Evolutionary conservation across 2,329 filamentous ascomycete species (phyloP).

Genomic region (Ascochyta clinopodiicola): DNA sequence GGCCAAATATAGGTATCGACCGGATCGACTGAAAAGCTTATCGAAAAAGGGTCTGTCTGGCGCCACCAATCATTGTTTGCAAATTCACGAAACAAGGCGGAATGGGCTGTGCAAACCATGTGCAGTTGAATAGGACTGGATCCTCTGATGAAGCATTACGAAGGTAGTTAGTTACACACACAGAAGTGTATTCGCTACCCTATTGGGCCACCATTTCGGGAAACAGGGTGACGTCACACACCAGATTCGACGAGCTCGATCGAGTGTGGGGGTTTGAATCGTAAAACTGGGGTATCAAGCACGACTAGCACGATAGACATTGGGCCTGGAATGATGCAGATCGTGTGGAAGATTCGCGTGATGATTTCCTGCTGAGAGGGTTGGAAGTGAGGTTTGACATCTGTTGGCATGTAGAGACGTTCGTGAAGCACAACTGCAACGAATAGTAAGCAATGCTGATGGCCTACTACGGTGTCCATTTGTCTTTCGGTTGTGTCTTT

Average conservation of each 20-base stretch:
- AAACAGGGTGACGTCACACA: conserved; percentile 5
- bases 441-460: not conserved
- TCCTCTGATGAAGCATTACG: not conserved
- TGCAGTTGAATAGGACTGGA: conserved; percentile 6
- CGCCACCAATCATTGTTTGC: conserved; percentile 9
- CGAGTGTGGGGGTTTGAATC: conserved; percentile 4
- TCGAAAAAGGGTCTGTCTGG: conserved; percentile 7
- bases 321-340: not conserved
- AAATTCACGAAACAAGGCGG: not conserved
- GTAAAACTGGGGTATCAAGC: not conserved
- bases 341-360: conserved; percentile 5
- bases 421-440: not conserved
- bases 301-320: not conserved
- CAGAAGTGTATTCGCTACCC: not conserved
- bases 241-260: conserved; percentile 1
- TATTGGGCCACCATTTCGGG: not conserved
- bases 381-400: not conserved
- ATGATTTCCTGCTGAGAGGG: not conserved
- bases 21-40: conserved; percentile 12
- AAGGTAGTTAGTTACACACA: not conserved
- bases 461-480: not conserved
- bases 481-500: not conserved
- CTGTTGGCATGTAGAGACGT: not conserved
- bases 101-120: not conserved
- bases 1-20: conserved; percentile 18